Conservation (phyloP, 345 rosid species). For the Anastatica hierochuntica region DNA sequence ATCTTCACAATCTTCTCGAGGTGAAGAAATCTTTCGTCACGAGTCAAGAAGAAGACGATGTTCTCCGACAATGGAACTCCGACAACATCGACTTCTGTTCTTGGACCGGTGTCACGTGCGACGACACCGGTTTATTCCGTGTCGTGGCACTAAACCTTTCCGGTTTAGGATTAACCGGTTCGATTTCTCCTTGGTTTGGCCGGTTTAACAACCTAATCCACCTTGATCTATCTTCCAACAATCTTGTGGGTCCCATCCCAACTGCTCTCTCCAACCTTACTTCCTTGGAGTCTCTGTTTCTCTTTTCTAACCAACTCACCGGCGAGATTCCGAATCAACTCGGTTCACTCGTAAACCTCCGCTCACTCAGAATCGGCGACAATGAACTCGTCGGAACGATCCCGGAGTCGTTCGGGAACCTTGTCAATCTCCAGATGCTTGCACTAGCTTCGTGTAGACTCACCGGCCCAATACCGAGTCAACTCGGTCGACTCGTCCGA, state of each 20-base stretch:
- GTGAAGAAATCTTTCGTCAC: conserved; percentile 39
- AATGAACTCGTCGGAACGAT: conserved; percentile 66
- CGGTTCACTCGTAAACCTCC: conserved; percentile 51
- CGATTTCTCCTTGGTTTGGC: conserved; percentile 55
- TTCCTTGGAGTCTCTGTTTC: conserved; percentile 65
- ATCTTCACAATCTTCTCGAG: conserved; percentile 41
- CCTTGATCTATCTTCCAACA: conserved; percentile 88
- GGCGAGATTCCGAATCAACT: conserved; percentile 69
- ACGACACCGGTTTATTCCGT: not conserved
- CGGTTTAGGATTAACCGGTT: conserved; percentile 50
- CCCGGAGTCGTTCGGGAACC: conserved; percentile 55
- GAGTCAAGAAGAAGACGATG: conserved; percentile 27
- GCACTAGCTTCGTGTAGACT: conserved; percentile 70
- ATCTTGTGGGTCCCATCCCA: conserved; percentile 81
- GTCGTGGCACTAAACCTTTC: conserved; percentile 60
- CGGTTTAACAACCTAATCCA: conserved; percentile 61
- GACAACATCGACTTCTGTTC: conserved; percentile 43
- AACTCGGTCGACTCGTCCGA: conserved; percentile 44
- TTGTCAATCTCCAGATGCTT: conserved; percentile 47
- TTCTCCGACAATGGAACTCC: conserved; percentile 47
- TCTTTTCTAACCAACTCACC: conserved; percentile 76
- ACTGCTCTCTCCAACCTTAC: conserved; percentile 66
- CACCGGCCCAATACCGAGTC: conserved; percentile 52
- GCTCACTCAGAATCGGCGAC: conserved; percentile 62
- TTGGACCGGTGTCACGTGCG: conserved; percentile 73